Percentiles rank a stretch among this genome's conserved stretches.
phyloP scores from a whole-genome alignment of 129 eudicot genomes.

The Dittrichia graveolens region DNA sequence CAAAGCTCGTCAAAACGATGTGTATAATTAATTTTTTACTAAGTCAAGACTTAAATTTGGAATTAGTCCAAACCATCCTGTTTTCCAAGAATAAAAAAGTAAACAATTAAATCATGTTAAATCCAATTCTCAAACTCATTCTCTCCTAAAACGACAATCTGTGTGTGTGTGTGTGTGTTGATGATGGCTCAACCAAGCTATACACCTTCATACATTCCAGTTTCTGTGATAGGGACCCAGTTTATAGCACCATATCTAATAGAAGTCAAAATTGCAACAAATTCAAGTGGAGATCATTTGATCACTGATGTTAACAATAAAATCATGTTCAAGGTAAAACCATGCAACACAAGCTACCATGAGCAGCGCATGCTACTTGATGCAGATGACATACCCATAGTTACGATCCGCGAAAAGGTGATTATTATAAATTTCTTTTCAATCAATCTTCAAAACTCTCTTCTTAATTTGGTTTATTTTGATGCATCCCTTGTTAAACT shows the following conservation, averaged over 20 bases:
- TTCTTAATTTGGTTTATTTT: not conserved
- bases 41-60: no score
- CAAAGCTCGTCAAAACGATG: no score
- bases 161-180: not conserved
- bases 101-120: no score
- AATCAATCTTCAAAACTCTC: not conserved
- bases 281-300: conserved; percentile 24
- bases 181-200: conserved; percentile 3
- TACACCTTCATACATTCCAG: not conserved
- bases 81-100: no score
- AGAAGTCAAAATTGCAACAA: conserved; percentile 18
- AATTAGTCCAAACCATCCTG: no score
- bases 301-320: conserved; percentile 30
- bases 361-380: conserved; percentile 4
- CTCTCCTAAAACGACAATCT: no score
- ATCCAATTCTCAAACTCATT: no score
- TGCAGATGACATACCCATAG: conserved; percentile 5
- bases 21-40: no score
- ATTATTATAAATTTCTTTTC: not conserved
- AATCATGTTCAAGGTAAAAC: conserved; percentile 30
- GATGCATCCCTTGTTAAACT: not conserved
- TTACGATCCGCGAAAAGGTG: conserved; percentile 10
- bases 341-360: not conserved
- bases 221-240: conserved; percentile 31
- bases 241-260: conserved; percentile 22